Percentiles rank a stretch among this genome's conserved stretches.
Conservation (phyloP, 345 rosid species). For the Anastatica hierochuntica region DNA sequence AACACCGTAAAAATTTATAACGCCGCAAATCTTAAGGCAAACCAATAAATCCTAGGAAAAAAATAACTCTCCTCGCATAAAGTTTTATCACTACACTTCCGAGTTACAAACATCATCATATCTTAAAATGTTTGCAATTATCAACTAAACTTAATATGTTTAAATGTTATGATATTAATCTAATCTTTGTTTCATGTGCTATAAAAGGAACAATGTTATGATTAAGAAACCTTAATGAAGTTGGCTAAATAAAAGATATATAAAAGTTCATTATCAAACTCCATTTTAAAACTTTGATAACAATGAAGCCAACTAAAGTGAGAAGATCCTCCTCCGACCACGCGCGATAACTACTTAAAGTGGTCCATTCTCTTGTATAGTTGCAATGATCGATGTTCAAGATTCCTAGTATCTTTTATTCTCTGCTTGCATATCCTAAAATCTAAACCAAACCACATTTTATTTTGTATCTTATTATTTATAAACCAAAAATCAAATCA, state of each 20-base stretch:
- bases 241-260: constrained; percentile 5
- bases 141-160: neutral
- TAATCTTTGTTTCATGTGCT: constrained; percentile 12
- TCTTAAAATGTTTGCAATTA: too few relatives aligned
- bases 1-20: too few relatives aligned
- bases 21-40: neutral
- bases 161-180: neutral
- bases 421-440: too few relatives aligned
- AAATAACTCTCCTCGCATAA: too few relatives aligned
- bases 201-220: constrained; percentile 19
- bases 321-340: constrained; percentile 24
- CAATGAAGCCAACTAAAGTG: constrained; percentile 15
- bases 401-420: constrained; percentile 23
- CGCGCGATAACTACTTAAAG: constrained; percentile 7
- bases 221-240: constrained; percentile 22
- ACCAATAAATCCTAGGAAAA: neutral
- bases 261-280: too few relatives aligned
- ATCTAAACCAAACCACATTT: too few relatives aligned
- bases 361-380: constrained; percentile 14
- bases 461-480: too few relatives aligned
- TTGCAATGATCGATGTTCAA: constrained; percentile 17
- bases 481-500: too few relatives aligned
- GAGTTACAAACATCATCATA: too few relatives aligned
- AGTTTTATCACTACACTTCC: too few relatives aligned
- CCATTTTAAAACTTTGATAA: constrained; percentile 19